Evolutionary conservation across 2,329 filamentous ascomycete genomes (phyloP), one percentile per base, ranked within the genome.

Genomic region (Cordyceps cicadae): DNA sequence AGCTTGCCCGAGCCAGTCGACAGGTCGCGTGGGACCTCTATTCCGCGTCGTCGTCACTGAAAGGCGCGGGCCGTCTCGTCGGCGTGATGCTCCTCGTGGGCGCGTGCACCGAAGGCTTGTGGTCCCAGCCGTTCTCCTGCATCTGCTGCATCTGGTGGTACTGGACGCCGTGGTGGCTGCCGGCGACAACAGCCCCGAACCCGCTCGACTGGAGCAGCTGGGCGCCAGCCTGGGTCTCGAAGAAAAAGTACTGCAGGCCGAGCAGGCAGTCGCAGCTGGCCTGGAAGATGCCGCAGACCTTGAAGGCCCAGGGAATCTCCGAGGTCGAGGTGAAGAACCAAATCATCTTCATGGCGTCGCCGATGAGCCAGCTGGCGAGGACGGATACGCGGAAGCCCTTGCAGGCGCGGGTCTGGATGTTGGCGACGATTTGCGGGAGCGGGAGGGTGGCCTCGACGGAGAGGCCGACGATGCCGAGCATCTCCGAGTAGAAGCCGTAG

Each of bases 321-420:
- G 83, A 83, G 1, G 80, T 83, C 1, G 87, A 83, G 2, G 86
- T 89, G 63, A 92, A 88, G 76, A 93, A 94, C 85, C 85, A 88
- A 68, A 91, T 89, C 81, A 93, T 88, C 80, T 95, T 95, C 86
- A 94, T 91, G 9, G 83, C 79, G 72, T 95, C 90, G 63, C 90
- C 90, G 3, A 87, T 75, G 58, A 95, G 77, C 90, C 90, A 95
- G 71, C 87, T 91, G 32, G 79, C 82, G 62, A 94, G 76, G 5
- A 95, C 86, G 7, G 87, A 90, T 12, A 91, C 70, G 17, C 90
- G 82, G 74, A 95, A 91, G 6, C 90, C 90, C 71, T 85, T 87
- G 77, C 87, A 91, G 2, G 88, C 90, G 62, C 81, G 79, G 5
- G 83, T 80, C 39, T 82, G 81, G 64, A 82, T 78, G 70, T 94